phyloP scores from a whole-genome alignment of 768 basidiomycete species.

The Kwoniella sp. region DNA sequence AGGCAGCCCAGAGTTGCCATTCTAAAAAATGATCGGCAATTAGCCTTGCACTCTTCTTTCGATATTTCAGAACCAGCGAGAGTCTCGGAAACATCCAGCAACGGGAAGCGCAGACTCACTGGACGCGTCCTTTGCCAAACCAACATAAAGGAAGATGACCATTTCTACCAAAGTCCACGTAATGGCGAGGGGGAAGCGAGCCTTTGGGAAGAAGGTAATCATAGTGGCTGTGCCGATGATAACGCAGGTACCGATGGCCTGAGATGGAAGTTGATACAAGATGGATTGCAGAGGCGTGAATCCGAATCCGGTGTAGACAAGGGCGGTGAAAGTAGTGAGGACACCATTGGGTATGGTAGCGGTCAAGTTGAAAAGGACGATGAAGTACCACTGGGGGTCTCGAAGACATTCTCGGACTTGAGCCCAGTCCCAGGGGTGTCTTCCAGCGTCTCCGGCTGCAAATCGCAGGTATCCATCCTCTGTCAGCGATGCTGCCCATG shows the following conservation, averaged over 20 bases:
- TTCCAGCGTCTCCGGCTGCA: slow-evolving; percentile 24
- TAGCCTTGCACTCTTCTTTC: too few relatives aligned
- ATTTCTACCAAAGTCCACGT: slow-evolving; percentile 15
- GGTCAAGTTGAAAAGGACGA: slow-evolving; percentile 27
- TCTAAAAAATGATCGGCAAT: neutral
- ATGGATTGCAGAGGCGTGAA: slow-evolving; percentile 29
- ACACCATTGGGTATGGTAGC: slow-evolving; percentile 40
- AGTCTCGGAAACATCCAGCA: too few relatives aligned
- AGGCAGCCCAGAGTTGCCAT: slow-evolving; percentile 27
- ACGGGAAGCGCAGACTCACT: too few relatives aligned
- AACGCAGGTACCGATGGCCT: slow-evolving; percentile 26
- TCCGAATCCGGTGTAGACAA: slow-evolving; percentile 36
- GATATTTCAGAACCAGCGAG: too few relatives aligned
- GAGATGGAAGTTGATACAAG: slow-evolving; percentile 22
- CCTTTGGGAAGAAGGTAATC: slow-evolving; percentile 14
- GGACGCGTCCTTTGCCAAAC: slow-evolving; percentile 18
- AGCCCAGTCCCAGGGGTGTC: slow-evolving; percentile 31
- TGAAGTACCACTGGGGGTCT: slow-evolving; percentile 29
- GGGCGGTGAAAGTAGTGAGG: slow-evolving; percentile 16
- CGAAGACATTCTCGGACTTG: slow-evolving; percentile 36
- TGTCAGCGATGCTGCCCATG: neutral
- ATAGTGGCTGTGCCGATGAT: slow-evolving; percentile 22
- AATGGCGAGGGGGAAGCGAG: slow-evolving; percentile 25
- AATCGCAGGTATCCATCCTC: neutral
- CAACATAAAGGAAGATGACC: slow-evolving; percentile 31